Conservation (phyloP, 2,329 filamentous ascomycete genomes). For the Aspergillus fructus region DNA sequence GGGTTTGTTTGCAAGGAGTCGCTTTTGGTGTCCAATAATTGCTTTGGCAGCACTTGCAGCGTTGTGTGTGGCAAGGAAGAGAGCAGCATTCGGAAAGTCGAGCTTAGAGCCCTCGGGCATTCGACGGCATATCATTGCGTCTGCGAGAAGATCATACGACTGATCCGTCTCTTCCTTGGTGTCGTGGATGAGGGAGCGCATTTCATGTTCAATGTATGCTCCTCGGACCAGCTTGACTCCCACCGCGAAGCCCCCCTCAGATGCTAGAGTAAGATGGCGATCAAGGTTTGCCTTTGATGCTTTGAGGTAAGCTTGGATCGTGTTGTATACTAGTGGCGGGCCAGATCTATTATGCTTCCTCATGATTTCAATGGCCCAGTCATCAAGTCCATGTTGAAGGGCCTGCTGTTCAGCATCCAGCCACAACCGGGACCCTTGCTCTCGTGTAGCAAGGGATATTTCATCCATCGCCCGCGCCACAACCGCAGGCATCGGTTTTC, state of each 20-base stretch:
- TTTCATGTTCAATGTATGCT: constrained; percentile 47
- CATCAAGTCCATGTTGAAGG: constrained; percentile 45
- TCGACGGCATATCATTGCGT: constrained; percentile 46
- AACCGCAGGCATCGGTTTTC: constrained; percentile 19
- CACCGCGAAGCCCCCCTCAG: constrained; percentile 41
- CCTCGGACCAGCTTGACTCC: constrained; percentile 49
- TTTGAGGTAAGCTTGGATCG: constrained; percentile 50
- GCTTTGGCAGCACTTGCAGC: constrained; percentile 46
- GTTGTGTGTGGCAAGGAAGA: constrained; percentile 58
- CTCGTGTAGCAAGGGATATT: constrained; percentile 36
- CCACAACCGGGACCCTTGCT: constrained; percentile 41
- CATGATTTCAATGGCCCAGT: constrained; percentile 49
- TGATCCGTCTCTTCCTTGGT: constrained; percentile 39
- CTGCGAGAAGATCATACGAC: constrained; percentile 52
- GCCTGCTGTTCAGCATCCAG: constrained; percentile 51
- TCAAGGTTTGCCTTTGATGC: constrained; percentile 36
- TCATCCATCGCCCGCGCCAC: constrained; percentile 30
- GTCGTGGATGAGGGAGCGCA: constrained; percentile 35
- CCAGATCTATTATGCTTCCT: constrained; percentile 39
- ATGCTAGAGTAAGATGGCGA: constrained; percentile 39
- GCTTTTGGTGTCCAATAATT: constrained; percentile 23
- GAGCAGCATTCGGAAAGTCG: constrained; percentile 34
- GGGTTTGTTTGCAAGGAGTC: constrained; percentile 37
- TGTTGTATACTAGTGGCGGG: constrained; percentile 39
- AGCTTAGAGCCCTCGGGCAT: constrained; percentile 22